Evolutionary conservation across 441 rosid genomes (phyloP).

Genomic region (Kokia cookei): DNA sequence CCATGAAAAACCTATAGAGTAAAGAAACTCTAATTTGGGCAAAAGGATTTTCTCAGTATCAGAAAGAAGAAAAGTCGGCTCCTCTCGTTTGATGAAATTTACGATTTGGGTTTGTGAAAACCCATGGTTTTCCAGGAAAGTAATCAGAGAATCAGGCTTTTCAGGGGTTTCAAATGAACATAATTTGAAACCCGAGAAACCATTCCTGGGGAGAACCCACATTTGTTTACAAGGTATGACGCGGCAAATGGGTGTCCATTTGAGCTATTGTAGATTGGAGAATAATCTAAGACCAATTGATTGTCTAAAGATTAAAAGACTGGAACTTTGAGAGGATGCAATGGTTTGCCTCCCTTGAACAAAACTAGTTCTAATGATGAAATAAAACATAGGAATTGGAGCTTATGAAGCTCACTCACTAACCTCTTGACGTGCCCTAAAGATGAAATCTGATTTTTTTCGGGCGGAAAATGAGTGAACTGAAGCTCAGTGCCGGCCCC

Average conservation of each 20-base stretch:
- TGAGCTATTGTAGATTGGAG: not conserved
- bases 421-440: not conserved
- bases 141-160: constrained; percentile 7
- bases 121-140: constrained; percentile 5
- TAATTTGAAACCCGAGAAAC: constrained; percentile 6
- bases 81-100: not conserved
- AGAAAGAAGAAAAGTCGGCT: not conserved
- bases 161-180: constrained; percentile 2
- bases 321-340: not conserved
- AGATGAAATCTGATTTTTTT: not conserved
- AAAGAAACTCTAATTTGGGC: constrained; percentile 17
- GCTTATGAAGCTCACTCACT: not conserved
- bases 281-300: not conserved
- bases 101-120: constrained; percentile 14
- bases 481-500: not conserved
- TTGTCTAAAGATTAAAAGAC: not conserved
- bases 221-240: constrained; percentile 14
- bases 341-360: not conserved
- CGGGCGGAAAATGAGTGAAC: not conserved
- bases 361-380: not conserved
- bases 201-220: constrained; percentile 16
- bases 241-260: constrained; percentile 3
- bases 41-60: constrained; percentile 2
- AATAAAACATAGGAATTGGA: not conserved
- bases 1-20: constrained; percentile 14